Evolutionary conservation across 495 filamentous ascomycete species (phyloP).

Genomic region (Penicillium robsamsonii): DNA sequence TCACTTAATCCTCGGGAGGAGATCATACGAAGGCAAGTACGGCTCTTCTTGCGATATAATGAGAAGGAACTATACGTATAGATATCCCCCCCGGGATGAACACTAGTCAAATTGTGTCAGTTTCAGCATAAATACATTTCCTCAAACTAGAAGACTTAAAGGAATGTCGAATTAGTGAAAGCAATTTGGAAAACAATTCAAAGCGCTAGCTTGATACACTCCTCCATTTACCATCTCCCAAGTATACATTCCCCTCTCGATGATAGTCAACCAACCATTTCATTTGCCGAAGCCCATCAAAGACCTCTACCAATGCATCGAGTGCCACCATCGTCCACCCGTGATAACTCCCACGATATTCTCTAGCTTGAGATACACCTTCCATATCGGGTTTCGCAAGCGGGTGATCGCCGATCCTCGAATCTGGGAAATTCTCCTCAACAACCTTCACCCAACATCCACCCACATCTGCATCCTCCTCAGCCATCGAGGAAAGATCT

Average conservation of each 20-base stretch:
- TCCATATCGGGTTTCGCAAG: not conserved
- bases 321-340: constrained; percentile 33
- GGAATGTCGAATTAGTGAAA: no score
- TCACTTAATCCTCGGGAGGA: no score
- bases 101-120: no score
- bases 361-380: not conserved
- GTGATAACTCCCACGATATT: constrained; percentile 19
- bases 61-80: no score
- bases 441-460: constrained; percentile 31
- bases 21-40: no score
- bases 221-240: constrained; percentile 29
- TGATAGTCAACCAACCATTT: constrained; percentile 28
- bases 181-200: no score
- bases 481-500: constrained; percentile 8
- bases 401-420: constrained; percentile 15
- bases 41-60: no score
- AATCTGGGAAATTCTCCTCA: constrained; percentile 37
- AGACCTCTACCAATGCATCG: constrained; percentile 30
- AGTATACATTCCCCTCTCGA: constrained; percentile 25
- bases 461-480: constrained; percentile 11
- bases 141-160: no score
- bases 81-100: no score
- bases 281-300: constrained; percentile 29
- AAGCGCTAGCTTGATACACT: not conserved
- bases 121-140: no score